These are phyloP conservation scores for Panicum virgatum DNA, from an alignment of 202 grass and related monocot species.

Conservation along the genomic window DNA sequence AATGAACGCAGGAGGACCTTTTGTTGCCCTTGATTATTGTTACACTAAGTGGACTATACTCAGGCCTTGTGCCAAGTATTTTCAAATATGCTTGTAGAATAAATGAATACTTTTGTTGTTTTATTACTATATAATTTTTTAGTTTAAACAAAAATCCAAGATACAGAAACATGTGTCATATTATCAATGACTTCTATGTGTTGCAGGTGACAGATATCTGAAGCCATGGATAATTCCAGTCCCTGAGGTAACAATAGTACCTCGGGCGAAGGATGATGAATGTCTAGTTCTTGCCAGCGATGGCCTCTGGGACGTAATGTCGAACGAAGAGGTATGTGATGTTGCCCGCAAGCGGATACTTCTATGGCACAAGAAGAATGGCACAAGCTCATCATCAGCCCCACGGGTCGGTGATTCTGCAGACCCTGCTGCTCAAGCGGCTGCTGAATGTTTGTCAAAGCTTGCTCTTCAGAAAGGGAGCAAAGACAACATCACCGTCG, in stretches of 20 bases:
- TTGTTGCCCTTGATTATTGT: no score
- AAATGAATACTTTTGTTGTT: not conserved
- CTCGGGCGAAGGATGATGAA: slow-evolving; percentile 86
- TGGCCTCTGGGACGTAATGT: slow-evolving; percentile 91
- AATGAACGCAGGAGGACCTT: not conserved
- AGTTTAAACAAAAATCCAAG: not conserved
- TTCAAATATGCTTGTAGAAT: not conserved
- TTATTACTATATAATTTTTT: not conserved
- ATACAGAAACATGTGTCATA: not conserved
- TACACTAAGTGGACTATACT: not conserved
- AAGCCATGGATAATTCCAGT: slow-evolving; percentile 99
- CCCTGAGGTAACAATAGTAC: slow-evolving; percentile 80
- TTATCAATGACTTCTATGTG: slow-evolving; percentile 19
- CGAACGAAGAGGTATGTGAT: slow-evolving; percentile 89
- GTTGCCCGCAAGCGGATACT: slow-evolving; percentile 77
- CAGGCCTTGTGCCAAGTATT: not conserved
- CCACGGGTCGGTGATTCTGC: slow-evolving; percentile 40
- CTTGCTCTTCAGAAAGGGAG: slow-evolving; percentile 90
- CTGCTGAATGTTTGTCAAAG: slow-evolving; percentile 80
- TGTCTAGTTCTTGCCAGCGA: slow-evolving; percentile 95
- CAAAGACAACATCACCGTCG: slow-evolving; percentile 88
- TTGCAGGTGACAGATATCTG: slow-evolving; percentile 91
- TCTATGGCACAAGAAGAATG: slow-evolving; percentile 90
- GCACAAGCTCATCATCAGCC: slow-evolving; percentile 29
- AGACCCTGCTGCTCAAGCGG: slow-evolving; percentile 84